phyloP scores from a whole-genome alignment of 2,329 filamentous ascomycete species.

The Aspergillus caelatus region DNA sequence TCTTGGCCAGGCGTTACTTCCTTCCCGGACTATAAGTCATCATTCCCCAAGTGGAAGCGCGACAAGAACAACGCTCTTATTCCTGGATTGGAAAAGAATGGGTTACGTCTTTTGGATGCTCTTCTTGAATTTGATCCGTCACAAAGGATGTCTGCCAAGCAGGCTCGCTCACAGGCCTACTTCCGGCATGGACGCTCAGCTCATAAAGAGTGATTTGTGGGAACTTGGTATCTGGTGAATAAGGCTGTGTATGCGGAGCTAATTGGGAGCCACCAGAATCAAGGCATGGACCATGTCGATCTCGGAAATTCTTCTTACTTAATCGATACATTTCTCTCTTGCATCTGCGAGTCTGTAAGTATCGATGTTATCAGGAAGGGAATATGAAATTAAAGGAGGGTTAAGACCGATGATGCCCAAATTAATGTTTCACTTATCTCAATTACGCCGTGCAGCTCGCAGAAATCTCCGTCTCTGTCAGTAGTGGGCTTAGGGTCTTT shows the following conservation, averaged over 20 bases:
- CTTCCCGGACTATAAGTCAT: conserved; percentile 89
- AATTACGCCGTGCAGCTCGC: not conserved
- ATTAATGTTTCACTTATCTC: not conserved
- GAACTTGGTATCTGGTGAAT: not conserved
- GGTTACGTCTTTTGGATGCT: conserved; percentile 56
- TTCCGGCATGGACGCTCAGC: conserved; percentile 62
- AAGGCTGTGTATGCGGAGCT: too few species aligned
- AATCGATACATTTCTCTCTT: not conserved
- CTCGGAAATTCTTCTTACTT: not conserved
- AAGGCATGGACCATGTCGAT: too few species aligned
- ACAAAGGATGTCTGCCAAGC: conserved; percentile 84
- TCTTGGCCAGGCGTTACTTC: conserved; percentile 89
- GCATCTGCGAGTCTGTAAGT: not conserved
- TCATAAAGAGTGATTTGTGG: conserved; percentile 27
- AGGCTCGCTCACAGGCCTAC: conserved; percentile 81
- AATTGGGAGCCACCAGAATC: too few species aligned
- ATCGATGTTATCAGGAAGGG: not conserved
- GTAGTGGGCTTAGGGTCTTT: not conserved
- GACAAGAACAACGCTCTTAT: conserved; percentile 69
- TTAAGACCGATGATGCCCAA: not conserved
- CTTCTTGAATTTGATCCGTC: conserved; percentile 88
- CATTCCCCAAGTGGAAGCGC: conserved; percentile 87
- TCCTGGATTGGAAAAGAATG: conserved; percentile 68
- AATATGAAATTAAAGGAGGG: not conserved
- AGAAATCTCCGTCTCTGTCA: not conserved